Percentiles rank a stretch among this genome's conserved stretches.
These are phyloP conservation scores for Spiromastix sp. DNA, from an alignment of 2,329 filamentous ascomycete species.

Conservation along the genomic window DNA sequence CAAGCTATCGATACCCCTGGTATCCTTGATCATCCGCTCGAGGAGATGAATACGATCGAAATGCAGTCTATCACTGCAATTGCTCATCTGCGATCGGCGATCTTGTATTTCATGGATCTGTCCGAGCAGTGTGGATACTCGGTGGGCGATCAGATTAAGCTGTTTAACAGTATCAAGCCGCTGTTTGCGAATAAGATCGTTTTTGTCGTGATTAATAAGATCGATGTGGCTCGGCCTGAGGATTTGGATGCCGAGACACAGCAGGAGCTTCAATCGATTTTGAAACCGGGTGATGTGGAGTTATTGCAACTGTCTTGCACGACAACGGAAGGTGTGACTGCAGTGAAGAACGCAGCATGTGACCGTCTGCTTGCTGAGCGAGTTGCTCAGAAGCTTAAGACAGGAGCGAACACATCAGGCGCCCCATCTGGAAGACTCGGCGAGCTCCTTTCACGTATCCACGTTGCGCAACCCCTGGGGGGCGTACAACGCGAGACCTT, in stretches of 20 bases:
- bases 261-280: constrained; percentile 64
- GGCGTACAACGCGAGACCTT: constrained; percentile 69
- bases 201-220: constrained; percentile 97
- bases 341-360: constrained; percentile 90
- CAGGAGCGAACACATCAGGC: constrained; percentile 69
- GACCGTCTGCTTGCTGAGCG: constrained; percentile 86
- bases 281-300: constrained; percentile 84
- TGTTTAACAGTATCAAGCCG: constrained; percentile 95
- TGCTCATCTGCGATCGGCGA: constrained; percentile 87
- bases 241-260: constrained; percentile 73
- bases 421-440: constrained; percentile 70
- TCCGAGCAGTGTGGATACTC: constrained; percentile 96
- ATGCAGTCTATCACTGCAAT: constrained; percentile 99
- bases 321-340: constrained; percentile 85
- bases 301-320: constrained; percentile 90
- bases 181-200: constrained; percentile 96
- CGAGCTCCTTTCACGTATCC: constrained; percentile 86
- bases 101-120: constrained; percentile 96
- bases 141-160: constrained; percentile 80
- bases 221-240: constrained; percentile 79
- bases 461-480: constrained; percentile 88
- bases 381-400: constrained; percentile 90
- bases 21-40: constrained; percentile 91
- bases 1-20: constrained; percentile 97
- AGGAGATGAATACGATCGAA: constrained; percentile 99